These are phyloP conservation scores for Xylaria sp. DNA, from an alignment of 2,329 filamentous ascomycete genomes.

Conservation along the genomic window DNA sequence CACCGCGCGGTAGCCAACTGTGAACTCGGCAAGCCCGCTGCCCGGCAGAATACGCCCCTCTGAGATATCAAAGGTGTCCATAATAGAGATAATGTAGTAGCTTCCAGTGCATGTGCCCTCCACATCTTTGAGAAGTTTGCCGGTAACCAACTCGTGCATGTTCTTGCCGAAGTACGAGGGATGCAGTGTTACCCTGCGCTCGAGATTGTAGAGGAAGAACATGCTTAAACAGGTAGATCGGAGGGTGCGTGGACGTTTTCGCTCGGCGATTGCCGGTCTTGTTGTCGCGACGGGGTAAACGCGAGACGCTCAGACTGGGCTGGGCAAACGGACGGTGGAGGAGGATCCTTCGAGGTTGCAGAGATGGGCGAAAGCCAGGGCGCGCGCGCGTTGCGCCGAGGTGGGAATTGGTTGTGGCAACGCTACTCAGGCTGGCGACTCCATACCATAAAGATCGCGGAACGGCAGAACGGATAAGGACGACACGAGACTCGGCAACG, in stretches of 20 bases:
- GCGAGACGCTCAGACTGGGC: not conserved
- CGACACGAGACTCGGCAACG: too few relatives aligned
- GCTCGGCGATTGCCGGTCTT: not conserved
- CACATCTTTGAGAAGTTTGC: slow-evolving; percentile 88
- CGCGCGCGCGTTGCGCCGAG: slow-evolving; percentile 22
- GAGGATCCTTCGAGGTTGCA: not conserved
- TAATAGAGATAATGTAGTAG: slow-evolving; percentile 97
- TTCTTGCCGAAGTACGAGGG: slow-evolving; percentile 96
- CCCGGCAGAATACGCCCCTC: slow-evolving; percentile 91
- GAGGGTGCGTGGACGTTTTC: not conserved
- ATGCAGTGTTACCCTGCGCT: slow-evolving; percentile 92
- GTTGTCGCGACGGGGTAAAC: not conserved
- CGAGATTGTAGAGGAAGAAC: slow-evolving; percentile 98
- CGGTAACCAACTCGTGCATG: slow-evolving; percentile 88
- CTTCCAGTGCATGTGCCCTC: slow-evolving; percentile 94
- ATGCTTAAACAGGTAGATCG: slow-evolving; percentile 55
- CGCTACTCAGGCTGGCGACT: slow-evolving; percentile 7
- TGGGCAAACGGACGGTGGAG: not conserved
- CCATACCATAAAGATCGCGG: slow-evolving; percentile 12
- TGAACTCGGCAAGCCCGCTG: slow-evolving; percentile 91
- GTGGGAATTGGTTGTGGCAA: slow-evolving; percentile 14
- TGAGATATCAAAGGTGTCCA: slow-evolving; percentile 94
- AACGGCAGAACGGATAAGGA: not conserved
- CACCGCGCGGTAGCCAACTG: slow-evolving; percentile 91
- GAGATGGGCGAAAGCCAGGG: slow-evolving; percentile 14